Evolutionary conservation across 1,139 yeast species (phyloP).

Genomic region (Scheffersomyces quercinus): DNA sequence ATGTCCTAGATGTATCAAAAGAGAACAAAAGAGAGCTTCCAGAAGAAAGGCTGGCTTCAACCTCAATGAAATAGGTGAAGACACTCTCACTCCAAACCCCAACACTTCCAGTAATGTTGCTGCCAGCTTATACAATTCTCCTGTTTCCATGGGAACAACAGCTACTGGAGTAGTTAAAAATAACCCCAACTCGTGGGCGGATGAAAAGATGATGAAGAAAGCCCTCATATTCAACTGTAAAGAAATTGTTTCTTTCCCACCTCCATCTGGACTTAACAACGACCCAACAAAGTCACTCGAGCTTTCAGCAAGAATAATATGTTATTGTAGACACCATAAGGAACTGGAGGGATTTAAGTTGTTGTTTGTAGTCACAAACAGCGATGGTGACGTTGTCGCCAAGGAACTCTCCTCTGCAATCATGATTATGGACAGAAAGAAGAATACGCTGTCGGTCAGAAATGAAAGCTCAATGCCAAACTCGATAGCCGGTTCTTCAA

Average conservation of each 20-base stretch:
- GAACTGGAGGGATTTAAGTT: constrained; percentile 80
- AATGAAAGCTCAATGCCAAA: constrained; percentile 19
- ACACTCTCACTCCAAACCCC: constrained; percentile 4
- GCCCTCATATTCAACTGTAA: constrained; percentile 90
- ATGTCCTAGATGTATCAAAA: constrained; percentile 82
- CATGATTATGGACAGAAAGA: constrained; percentile 92
- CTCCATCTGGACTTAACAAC: constrained; percentile 50
- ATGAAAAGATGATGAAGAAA: constrained; percentile 69
- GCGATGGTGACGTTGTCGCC: constrained; percentile 63
- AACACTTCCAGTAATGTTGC: constrained; percentile 3
- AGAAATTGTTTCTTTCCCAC: constrained; percentile 77
- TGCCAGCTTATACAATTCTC: constrained; percentile 6
- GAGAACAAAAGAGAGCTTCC: constrained; percentile 92
- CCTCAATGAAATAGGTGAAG: constrained; percentile 37
- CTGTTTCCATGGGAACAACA: constrained; percentile 9
- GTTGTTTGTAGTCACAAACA: constrained; percentile 67
- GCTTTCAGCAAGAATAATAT: constrained; percentile 82
- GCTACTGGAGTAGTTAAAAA: constrained; percentile 33
- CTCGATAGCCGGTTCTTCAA: constrained; percentile 24
- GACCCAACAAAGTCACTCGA: constrained; percentile 53
- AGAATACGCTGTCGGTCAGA: constrained; percentile 36
- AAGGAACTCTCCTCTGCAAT: constrained; percentile 71
- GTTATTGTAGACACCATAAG: constrained; percentile 94
- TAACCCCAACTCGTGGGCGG: constrained; percentile 67
- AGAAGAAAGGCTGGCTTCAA: constrained; percentile 72